Base-by-base conservation (phyloP, 257 asterid species). In the Echium plantagineum region DNA sequence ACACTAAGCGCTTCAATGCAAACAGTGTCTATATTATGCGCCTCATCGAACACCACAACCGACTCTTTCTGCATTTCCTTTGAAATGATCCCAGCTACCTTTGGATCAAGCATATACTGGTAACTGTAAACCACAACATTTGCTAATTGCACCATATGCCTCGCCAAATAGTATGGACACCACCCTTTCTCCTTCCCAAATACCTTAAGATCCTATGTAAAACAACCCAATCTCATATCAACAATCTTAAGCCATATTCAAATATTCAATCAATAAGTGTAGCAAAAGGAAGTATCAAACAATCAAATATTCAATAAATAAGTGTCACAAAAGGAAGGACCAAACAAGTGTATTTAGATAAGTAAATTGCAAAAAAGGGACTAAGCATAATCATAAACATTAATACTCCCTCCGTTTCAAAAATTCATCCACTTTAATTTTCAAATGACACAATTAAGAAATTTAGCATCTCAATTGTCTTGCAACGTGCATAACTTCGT, bases 1-100 rank as follows among this genome's bases (percentile, higher is more conserved):
- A 93, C 98, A 69, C 97, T 93, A 47, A 93, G 85, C 49, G 98
- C 97, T 75, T 93, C 98, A 12, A 93, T 93, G 69, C 98, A 93
- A 62, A 93, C 98, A 81, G 83, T 93, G 75, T 93, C 98, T 35
- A 93, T 93, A 69, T 93, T 93, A 72, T 93, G 98, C 53, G 97
- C 98, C 83, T 93, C 98, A 61, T 93, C 98, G 73, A 93, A 93
- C 71, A 93, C 97, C 63, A 93, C 97, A 55, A 93, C 98, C 38
- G 89, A 72, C 79, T 89, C 98, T 68, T 83, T 86, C 81, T 89
- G 96, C 97, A 93, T 93, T 85, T 93, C 97, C 75, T 86, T 93
- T 3, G 98, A 93, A 76, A 93, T 93, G 66, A 93, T 81, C 62
- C 90, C 90, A 2, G 98, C 98, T 72, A 93, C 98, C 77, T 93